Evolutionary conservation across 176 grass and related monocot genomes (phyloP).

Genomic region (Elymus sibiricus): DNA sequence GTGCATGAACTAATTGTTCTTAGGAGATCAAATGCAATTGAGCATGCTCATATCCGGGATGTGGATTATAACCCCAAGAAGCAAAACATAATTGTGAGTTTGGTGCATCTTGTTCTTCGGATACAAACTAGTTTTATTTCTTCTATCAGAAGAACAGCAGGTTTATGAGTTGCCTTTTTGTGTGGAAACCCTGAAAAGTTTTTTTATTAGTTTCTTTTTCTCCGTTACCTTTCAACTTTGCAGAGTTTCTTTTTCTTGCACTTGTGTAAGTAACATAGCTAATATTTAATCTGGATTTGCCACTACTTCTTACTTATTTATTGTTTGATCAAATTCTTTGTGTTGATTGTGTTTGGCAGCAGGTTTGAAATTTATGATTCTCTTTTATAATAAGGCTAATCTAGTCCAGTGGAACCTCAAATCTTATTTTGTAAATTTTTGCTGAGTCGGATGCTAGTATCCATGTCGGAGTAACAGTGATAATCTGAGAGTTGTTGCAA

Average conservation of each 20-base stretch:
- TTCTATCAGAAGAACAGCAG: background rate
- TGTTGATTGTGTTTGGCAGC: background rate
- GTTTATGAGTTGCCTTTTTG: slow-evolving; percentile 2
- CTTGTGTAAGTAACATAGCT: slow-evolving; percentile 13
- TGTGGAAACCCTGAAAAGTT: background rate
- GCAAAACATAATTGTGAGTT: slow-evolving; percentile 87
- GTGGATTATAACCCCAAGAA: slow-evolving; percentile 97
- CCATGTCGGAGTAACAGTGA: background rate
- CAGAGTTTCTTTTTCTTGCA: background rate
- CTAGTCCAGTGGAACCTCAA: background rate
- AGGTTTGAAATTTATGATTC: background rate
- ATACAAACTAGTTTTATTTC: slow-evolving; percentile 19
- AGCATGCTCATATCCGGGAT: slow-evolving; percentile 78
- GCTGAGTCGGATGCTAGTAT: background rate
- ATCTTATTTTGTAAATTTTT: background rate
- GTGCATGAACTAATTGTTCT: slow-evolving; percentile 12
- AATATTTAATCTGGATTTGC: background rate
- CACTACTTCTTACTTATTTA: slow-evolving; percentile 3
- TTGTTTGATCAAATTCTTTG: background rate
- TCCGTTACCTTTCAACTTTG: slow-evolving; percentile 14
- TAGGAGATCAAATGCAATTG: slow-evolving; percentile 79
- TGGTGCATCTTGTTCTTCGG: slow-evolving; percentile 1
- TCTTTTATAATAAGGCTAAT: background rate
- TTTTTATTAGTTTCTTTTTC: background rate
- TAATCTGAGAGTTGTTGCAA: slow-evolving; percentile 11